Conservation (phyloP, 2,329 filamentous ascomycete species). For the Eurotiales sp. region DNA sequence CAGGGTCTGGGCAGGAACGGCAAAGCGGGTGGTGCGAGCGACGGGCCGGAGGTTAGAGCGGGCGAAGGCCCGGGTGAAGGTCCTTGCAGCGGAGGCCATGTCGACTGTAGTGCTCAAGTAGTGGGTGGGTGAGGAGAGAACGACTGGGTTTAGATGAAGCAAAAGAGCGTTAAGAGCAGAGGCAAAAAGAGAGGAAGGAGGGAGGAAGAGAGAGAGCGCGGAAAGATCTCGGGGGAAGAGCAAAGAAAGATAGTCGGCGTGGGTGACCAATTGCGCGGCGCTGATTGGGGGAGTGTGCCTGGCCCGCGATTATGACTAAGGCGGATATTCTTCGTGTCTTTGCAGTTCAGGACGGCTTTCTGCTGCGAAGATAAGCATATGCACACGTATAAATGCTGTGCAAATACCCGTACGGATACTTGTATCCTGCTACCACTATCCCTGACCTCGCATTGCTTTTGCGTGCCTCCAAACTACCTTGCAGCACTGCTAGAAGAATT, state of each 20-base stretch:
- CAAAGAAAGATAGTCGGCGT: neutral
- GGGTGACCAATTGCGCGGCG: slow-evolving; percentile 3
- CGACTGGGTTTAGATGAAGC: neutral
- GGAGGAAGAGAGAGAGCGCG: neutral
- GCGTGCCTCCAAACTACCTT: too few species aligned
- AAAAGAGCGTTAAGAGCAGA: neutral
- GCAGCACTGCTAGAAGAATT: too few species aligned
- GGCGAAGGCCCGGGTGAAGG: slow-evolving; percentile 40
- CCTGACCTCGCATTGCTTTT: too few species aligned
- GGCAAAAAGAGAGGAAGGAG: neutral
- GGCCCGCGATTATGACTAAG: too few species aligned
- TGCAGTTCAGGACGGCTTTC: too few species aligned
- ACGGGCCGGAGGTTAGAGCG: slow-evolving; percentile 42
- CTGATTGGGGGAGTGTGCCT: neutral
- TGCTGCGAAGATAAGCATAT: too few species aligned
- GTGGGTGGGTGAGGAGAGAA: neutral
- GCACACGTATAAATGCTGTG: too few species aligned
- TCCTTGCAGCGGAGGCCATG: slow-evolving; percentile 42
- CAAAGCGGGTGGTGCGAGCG: slow-evolving; percentile 56
- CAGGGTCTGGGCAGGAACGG: slow-evolving; percentile 60
- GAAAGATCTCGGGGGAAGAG: neutral
- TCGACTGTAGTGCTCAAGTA: too few species aligned
- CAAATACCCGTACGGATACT: too few species aligned
- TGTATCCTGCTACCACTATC: too few species aligned
- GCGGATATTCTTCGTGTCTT: too few species aligned